These are phyloP conservation scores for Pontederia crassipes DNA, from an alignment of 176 grass and related monocot genomes.

Conservation along the genomic window DNA sequence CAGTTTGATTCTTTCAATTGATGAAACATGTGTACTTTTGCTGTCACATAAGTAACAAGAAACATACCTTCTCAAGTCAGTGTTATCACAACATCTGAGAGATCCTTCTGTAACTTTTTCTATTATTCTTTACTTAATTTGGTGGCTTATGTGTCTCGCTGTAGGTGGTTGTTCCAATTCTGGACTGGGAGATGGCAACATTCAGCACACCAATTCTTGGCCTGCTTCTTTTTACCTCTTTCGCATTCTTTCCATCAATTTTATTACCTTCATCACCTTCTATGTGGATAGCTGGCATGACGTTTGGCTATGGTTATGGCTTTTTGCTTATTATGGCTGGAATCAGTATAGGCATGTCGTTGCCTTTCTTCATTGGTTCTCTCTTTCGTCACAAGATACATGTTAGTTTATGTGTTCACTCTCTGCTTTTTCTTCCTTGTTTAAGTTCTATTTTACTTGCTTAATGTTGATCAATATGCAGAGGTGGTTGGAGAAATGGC, in stretches of 20 bases:
- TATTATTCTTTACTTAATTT: background rate
- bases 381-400: constrained; percentile 13
- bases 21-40: too few relatives aligned
- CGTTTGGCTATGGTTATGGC: constrained; percentile 13
- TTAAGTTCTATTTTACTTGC: background rate
- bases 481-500: constrained; percentile 20
- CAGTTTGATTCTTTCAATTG: too few relatives aligned
- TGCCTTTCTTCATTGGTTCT: constrained; percentile 24
- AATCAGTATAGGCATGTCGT: constrained; percentile 15
- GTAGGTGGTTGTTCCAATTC: constrained; percentile 17
- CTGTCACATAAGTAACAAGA: too few relatives aligned
- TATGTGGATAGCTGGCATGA: constrained; percentile 15
- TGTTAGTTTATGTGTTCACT: background rate
- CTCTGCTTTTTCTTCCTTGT: background rate
- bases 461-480: background rate
- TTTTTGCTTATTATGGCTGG: constrained; percentile 12
- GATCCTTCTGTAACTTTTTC: constrained; percentile 5
- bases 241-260: constrained; percentile 15
- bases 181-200: constrained; percentile 20
- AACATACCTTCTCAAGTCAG: too few relatives aligned
- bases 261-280: constrained; percentile 12
- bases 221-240: constrained; percentile 9
- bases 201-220: constrained; percentile 12
- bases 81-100: background rate
- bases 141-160: background rate